Conservation (phyloP, 2,329 filamentous ascomycete species). For the Fonsecaea monophora region DNA sequence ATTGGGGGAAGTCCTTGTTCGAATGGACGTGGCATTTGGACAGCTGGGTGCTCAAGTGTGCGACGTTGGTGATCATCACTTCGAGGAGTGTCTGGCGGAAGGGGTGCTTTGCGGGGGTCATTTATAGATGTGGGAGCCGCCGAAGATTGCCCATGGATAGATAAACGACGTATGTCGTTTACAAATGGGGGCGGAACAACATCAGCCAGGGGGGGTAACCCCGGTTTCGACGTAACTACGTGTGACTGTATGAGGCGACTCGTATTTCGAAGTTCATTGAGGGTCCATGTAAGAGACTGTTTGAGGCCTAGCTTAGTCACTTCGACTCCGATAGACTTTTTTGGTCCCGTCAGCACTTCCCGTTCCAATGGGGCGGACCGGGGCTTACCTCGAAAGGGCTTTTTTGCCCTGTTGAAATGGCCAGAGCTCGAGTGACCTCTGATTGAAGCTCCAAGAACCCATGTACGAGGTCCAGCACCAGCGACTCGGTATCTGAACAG, state of each 20-base stretch:
- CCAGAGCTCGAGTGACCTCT: constrained; percentile 33
- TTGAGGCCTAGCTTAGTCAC: constrained; percentile 37
- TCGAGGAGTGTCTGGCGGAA: constrained; percentile 29
- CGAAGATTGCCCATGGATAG: constrained; percentile 21
- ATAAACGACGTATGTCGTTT: constrained; percentile 28
- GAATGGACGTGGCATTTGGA: constrained; percentile 28
- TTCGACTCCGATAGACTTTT: constrained; percentile 26
- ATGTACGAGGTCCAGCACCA: constrained; percentile 34
- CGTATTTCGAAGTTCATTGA: constrained; percentile 32
- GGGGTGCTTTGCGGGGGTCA: constrained; percentile 27
- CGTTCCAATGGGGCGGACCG: constrained; percentile 15
- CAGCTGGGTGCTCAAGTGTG: constrained; percentile 21
- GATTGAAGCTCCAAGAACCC: constrained; percentile 35
- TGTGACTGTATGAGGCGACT: constrained; percentile 30
- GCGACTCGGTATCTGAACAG: constrained; percentile 32
- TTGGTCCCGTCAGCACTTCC: constrained; percentile 27
- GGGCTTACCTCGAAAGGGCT: constrained; percentile 30
- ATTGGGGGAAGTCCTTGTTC: constrained; percentile 42
- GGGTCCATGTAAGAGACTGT: constrained; percentile 35
- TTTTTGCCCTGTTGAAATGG: constrained; percentile 21
- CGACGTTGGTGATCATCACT: constrained; percentile 29
- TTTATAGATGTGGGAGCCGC: constrained; percentile 29
- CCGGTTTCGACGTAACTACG: constrained; percentile 26
- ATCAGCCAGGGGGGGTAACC: constrained; percentile 32
- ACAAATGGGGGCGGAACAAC: constrained; percentile 30